Evolutionary conservation across 768 basidiomycete species (phyloP).

Genomic region (Scleroderma citrinum): DNA sequence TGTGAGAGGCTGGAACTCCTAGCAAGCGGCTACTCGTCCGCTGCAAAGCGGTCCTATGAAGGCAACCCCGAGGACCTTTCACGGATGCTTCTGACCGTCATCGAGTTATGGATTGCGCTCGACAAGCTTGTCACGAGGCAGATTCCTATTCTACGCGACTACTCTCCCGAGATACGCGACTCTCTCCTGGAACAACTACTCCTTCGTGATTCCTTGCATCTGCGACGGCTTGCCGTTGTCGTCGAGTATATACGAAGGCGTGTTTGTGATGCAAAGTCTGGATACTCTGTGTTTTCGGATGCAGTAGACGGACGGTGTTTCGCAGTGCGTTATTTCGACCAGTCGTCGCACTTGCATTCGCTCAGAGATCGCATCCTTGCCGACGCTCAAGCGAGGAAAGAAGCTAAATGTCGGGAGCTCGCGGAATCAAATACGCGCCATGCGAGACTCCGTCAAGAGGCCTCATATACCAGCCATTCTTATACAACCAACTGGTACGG

Average conservation of each 20-base stretch:
- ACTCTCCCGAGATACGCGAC: slow-evolving; percentile 19
- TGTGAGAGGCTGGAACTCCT: slow-evolving; percentile 22
- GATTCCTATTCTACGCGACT: slow-evolving; percentile 16
- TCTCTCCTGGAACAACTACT: slow-evolving; percentile 14
- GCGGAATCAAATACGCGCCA: no score
- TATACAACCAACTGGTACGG: no score
- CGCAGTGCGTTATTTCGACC: slow-evolving; percentile 25
- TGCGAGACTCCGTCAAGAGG: no score
- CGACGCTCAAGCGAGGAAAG: slow-evolving; percentile 14
- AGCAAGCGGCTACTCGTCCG: slow-evolving; percentile 21
- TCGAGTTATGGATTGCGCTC: slow-evolving; percentile 35
- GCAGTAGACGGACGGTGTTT: slow-evolving; percentile 16
- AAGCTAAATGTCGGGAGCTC: slow-evolving; percentile 18
- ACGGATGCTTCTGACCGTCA: no score
- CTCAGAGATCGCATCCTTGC: slow-evolving; percentile 23
- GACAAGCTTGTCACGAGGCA: slow-evolving; percentile 15
- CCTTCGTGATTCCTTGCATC: slow-evolving; percentile 17
- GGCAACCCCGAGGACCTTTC: slow-evolving; percentile 36
- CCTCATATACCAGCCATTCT: no score
- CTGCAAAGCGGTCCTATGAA: slow-evolving; percentile 22
- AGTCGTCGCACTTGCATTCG: slow-evolving; percentile 11
- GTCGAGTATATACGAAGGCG: slow-evolving; percentile 9
- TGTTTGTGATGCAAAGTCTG: slow-evolving; percentile 5
- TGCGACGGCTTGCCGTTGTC: no score
- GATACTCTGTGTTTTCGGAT: slow-evolving; percentile 28